Percentiles rank a stretch among this genome's conserved stretches.
These are phyloP conservation scores for Nitzschia palea DNA, from an alignment of 108 stramenopile species.

Conservation along the genomic window DNA sequence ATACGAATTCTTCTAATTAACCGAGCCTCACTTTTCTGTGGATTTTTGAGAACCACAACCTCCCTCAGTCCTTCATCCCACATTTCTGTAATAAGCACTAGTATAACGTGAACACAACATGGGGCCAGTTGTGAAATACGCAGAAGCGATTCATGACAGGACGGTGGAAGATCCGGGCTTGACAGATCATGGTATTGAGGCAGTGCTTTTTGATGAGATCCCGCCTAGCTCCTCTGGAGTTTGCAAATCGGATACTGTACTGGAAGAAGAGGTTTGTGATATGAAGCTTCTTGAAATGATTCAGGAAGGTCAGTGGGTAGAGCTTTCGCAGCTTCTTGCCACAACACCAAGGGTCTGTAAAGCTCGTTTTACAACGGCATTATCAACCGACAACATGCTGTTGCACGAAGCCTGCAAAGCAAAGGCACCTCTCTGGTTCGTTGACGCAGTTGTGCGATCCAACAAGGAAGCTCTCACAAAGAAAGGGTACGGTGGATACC, in stretches of 20 bases:
- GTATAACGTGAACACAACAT: not conserved
- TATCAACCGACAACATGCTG: constrained; percentile 24
- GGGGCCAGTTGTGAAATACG: constrained; percentile 12
- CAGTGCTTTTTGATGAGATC: constrained; percentile 78
- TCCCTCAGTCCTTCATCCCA: too few species aligned
- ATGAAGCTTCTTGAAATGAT: not conserved
- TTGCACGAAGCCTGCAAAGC: constrained; percentile 60
- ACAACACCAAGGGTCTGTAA: not conserved
- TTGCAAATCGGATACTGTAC: not conserved
- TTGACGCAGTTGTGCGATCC: constrained; percentile 36
- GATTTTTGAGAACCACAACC: too few species aligned
- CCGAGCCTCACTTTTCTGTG: too few species aligned
- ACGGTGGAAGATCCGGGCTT: constrained; percentile 69
- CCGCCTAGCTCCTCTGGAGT: not conserved
- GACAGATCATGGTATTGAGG: constrained; percentile 85
- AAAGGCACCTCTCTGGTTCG: constrained; percentile 42
- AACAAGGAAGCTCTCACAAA: constrained; percentile 38
- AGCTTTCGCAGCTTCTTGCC: not conserved
- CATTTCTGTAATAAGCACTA: too few species aligned
- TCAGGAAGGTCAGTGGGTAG: constrained; percentile 12
- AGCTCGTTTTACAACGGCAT: not conserved
- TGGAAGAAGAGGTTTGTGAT: not conserved
- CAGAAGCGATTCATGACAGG: constrained; percentile 23
- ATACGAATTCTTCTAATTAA: too few species aligned
- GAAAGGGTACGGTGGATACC: constrained; percentile 46